Base-by-base conservation (phyloP, 805 yeast species). In the Kodamaea nitidulidarum region DNA sequence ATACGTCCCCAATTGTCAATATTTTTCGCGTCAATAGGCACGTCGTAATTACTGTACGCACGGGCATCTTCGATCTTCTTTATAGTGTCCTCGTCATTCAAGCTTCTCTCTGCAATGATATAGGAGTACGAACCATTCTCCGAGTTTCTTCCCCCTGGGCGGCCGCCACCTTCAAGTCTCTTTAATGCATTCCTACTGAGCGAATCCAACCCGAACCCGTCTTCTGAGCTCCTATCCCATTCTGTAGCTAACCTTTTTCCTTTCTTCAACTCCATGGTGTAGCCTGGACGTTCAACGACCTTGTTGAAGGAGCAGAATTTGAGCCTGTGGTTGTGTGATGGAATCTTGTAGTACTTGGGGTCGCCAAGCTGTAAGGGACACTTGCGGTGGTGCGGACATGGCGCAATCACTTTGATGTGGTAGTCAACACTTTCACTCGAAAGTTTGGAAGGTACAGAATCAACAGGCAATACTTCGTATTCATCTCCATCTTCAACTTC, bases 301-400 rank as follows among this genome's bases (percentile, higher is more conserved):
- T 84, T 81, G 38, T 74, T 75, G 55, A 80, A 88, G 34, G 83
- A 76, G 55, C 97, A 88, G 70, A 88, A 87, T 40, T 75, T 75
- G 37, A 84, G 65, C 42, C 78, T 71, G 48, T 68, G 73, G 45
- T 73, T 73, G 31, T 86, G 87, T 16, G 73, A 59, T 27, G 76
- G 70, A 32, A 69, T 72, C 28, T 68, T 67, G 54, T 81, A 85
- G 51, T 73, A 78, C 25, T 75, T 76, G 2, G 95, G 86, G 36
- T 83, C 83, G 10, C 83, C 81, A 22, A 79, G 70, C 58, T 90
- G 97, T 39, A 91, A 63, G 0, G 98, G 97, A 53, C 97, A 90
- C 47, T 69, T 73, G 9, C 81, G 76, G 51, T 88, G 96, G 56
- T 93, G 97, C 1, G 91, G 62, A 55, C 97, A 93, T 3, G 98